Conservation (phyloP, 306 rosid genomes). For the Vigna trinervia region DNA sequence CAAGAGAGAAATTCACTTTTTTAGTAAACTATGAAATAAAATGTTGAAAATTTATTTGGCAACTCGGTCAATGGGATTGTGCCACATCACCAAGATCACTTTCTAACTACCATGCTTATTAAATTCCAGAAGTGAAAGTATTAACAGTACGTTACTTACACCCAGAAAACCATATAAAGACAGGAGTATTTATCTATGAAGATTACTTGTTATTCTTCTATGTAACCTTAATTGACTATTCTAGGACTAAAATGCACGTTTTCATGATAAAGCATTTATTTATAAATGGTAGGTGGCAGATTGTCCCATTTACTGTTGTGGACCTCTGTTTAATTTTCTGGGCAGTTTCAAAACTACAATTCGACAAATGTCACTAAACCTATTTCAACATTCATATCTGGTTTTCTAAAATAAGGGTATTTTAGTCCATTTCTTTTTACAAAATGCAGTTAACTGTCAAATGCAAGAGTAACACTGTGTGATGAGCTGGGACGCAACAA, state of each 20-base stretch:
- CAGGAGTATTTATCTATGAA: background rate
- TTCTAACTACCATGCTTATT: background rate
- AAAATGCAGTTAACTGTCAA: constrained; percentile 25
- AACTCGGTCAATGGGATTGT: background rate
- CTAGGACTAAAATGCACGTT: constrained; percentile 30
- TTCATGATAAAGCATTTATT: constrained; percentile 10
- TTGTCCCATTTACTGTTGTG: constrained; percentile 14
- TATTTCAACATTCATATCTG: background rate
- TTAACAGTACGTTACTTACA: background rate
- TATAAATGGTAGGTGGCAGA: background rate
- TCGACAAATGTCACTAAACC: background rate
- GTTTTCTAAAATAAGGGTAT: constrained; percentile 31
- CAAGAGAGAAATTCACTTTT: constrained; percentile 24
- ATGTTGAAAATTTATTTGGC: background rate
- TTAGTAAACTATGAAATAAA: constrained; percentile 14
- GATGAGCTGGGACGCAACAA: constrained; percentile 52
- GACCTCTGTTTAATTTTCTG: constrained; percentile 11
- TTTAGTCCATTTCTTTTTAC: constrained; percentile 28
- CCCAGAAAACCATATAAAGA: background rate
- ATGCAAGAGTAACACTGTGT: constrained; percentile 14
- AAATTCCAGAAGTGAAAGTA: background rate
- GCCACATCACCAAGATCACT: constrained; percentile 5
- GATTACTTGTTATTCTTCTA: background rate
- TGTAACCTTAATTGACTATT: constrained; percentile 5
- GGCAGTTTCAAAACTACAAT: constrained; percentile 4